Evolutionary conservation across 768 basidiomycete genomes (phyloP).

Genomic region (Mrakia hoshinonis): DNA sequence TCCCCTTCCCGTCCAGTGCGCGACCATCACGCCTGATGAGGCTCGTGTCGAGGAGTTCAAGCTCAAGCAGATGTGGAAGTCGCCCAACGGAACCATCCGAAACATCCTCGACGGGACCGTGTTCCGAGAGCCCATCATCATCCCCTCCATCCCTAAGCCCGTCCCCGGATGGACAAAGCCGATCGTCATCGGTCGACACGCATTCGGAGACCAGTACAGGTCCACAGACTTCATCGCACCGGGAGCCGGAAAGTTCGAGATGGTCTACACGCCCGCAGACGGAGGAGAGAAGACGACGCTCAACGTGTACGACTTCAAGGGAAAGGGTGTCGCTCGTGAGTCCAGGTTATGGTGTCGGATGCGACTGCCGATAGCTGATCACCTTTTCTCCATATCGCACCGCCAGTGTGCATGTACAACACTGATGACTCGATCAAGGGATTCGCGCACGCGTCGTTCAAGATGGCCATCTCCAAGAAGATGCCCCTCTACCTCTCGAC

Average conservation of each 20-base stretch:
- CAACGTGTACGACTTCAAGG: conserved; percentile 90
- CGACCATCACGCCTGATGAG: conserved; percentile 97
- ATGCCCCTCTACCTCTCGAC: conserved; percentile 80
- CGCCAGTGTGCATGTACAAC: conserved; percentile 82
- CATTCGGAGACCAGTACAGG: conserved; percentile 83
- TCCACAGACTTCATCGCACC: conserved; percentile 87
- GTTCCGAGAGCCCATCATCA: conserved; percentile 95
- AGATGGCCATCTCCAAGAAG: conserved; percentile 68
- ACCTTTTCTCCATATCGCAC: not conserved
- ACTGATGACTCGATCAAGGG: conserved; percentile 91
- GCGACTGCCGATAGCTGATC: too few species aligned
- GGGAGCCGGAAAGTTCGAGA: conserved; percentile 85
- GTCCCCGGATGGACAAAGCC: conserved; percentile 96
- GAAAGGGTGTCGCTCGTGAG: conserved; percentile 66
- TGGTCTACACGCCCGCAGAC: conserved; percentile 75
- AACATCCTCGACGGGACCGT: conserved; percentile 98
- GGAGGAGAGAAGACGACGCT: conserved; percentile 51
- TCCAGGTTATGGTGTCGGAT: not conserved
- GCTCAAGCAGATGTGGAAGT: conserved; percentile 86
- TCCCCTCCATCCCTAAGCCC: conserved; percentile 79
- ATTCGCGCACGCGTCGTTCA: conserved; percentile 96
- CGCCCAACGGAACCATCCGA: conserved; percentile 93
- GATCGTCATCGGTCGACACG: conserved; percentile 92
- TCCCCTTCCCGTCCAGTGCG: conserved; percentile 49
- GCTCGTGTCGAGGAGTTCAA: conserved; percentile 93